A percentile compares a stretch with the other conserved stretches of the same genome.
phyloP scores from a whole-genome alignment of 805 yeast genomes.

The Sugiyamaella lignohabitans region DNA sequence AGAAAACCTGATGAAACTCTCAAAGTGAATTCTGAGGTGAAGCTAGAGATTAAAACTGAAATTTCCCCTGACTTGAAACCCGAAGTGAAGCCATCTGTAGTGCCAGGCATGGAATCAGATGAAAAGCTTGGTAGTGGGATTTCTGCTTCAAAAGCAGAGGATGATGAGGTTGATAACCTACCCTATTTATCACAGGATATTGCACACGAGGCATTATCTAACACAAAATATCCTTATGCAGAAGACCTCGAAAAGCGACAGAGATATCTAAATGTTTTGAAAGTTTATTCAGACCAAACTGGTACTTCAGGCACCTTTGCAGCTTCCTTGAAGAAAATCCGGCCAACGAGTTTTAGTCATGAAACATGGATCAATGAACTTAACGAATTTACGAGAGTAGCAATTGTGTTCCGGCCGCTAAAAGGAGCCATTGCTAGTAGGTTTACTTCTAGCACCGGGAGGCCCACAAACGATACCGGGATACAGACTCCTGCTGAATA shows the following conservation, averaged over 20 bases:
- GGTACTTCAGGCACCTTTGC: conserved; percentile 4
- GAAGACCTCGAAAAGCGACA: conserved; percentile 18
- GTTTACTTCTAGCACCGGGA: conserved; percentile 15
- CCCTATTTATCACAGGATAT: not conserved
- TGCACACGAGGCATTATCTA: not conserved
- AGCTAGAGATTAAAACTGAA: no score
- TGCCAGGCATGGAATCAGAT: no score
- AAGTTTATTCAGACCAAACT: conserved; percentile 14
- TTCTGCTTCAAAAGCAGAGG: not conserved
- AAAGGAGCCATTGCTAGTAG: conserved; percentile 23
- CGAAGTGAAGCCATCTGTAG: not conserved
- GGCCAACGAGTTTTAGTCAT: not conserved
- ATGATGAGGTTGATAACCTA: not conserved
- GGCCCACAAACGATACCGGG: conserved; percentile 6
- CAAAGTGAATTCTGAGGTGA: no score
- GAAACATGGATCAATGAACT: conserved; percentile 16
- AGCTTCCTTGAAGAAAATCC: not conserved
- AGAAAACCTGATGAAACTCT: no score
- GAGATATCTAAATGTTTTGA: conserved; percentile 22
- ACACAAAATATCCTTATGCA: conserved; percentile 19
- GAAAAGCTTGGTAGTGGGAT: no score
- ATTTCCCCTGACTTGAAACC: not conserved
- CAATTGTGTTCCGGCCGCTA: conserved; percentile 23
- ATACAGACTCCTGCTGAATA: conserved; percentile 14
- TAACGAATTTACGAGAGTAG: conserved; percentile 23